Conservation (phyloP, 2,329 filamentous ascomycete genomes). For the Chrysosporium queenslandicum region DNA sequence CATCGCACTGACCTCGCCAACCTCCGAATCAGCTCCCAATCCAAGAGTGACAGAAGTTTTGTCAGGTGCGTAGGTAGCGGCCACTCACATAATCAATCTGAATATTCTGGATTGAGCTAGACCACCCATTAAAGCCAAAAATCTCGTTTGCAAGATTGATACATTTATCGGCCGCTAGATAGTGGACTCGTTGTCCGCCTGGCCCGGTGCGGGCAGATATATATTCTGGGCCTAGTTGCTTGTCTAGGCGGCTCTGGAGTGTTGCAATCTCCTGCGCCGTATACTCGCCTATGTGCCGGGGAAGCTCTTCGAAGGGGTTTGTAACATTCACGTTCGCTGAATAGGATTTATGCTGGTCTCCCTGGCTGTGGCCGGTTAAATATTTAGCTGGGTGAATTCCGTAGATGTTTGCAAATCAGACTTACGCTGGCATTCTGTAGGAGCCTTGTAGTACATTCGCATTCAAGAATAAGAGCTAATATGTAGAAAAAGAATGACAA, state of each 20-base stretch:
- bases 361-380: conserved; percentile 43
- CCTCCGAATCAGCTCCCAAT: background rate
- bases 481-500: background rate
- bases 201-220: conserved; percentile 78
- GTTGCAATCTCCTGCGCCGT: conserved; percentile 86
- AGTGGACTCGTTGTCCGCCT: conserved; percentile 77
- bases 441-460: background rate
- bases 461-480: background rate
- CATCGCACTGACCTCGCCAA: conserved; percentile 52
- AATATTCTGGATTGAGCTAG: conserved; percentile 85
- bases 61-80: background rate
- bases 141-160: conserved; percentile 92
- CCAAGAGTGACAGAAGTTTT: background rate
- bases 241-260: conserved; percentile 74
- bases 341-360: conserved; percentile 53
- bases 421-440: conserved; percentile 42
- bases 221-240: conserved; percentile 91
- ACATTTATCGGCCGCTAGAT: conserved; percentile 90
- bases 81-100: conserved; percentile 76
- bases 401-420: background rate
- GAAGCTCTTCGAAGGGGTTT: conserved; percentile 73
- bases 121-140: conserved; percentile 97
- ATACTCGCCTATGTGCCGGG: conserved; percentile 63
- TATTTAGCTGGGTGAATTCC: background rate
- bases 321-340: conserved; percentile 36